These are phyloP conservation scores for Vaccinium myrtillus DNA, from an alignment of 148 eudicot species.

Conservation along the genomic window DNA sequence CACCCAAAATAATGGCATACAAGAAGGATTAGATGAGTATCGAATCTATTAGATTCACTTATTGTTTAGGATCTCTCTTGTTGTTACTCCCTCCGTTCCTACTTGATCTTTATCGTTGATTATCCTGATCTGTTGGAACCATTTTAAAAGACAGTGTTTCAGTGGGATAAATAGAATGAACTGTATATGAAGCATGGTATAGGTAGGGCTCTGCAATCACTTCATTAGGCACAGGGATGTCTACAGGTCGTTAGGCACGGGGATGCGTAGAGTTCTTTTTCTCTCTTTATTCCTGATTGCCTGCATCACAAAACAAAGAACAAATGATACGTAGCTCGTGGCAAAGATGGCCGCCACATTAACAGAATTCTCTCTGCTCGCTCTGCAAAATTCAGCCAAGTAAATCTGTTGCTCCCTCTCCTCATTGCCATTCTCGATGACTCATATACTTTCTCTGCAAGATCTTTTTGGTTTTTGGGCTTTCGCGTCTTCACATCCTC, in stretches of 20 bases:
- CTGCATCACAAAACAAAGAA: neutral
- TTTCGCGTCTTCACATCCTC: no score
- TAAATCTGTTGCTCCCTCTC: neutral
- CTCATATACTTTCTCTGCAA: neutral
- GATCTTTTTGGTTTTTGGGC: no score
- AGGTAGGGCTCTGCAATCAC: neutral
- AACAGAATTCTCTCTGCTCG: neutral
- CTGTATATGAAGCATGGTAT: neutral
- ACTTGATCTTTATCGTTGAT: neutral
- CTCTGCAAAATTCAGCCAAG: neutral
- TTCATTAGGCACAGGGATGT: neutral
- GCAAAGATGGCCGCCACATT: neutral
- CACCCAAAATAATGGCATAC: neutral
- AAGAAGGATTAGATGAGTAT: no score
- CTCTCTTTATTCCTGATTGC: neutral
- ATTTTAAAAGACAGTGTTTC: neutral
- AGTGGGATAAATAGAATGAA: neutral
- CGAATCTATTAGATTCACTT: neutral
- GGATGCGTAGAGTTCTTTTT: neutral
- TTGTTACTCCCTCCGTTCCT: no score
- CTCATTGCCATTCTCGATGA: neutral
- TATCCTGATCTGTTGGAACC: neutral
- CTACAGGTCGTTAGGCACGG: neutral
- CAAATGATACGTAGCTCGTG: neutral
- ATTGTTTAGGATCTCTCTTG: neutral